phyloP scores from a whole-genome alignment of 2,329 filamentous ascomycete species.

The Botrytis byssoidea region DNA sequence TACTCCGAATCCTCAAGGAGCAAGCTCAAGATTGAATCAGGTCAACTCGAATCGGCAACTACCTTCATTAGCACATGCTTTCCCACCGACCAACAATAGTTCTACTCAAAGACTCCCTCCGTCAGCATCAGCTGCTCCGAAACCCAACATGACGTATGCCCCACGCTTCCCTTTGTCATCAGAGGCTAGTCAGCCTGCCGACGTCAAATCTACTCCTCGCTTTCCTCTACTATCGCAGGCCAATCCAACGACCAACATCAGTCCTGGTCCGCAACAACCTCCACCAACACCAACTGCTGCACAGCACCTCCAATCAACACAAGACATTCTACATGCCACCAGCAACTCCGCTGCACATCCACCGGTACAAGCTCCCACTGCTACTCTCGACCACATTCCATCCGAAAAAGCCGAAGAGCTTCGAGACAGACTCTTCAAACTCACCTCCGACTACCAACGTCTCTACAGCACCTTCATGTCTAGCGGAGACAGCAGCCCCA shows the following conservation, averaged over 20 bases:
- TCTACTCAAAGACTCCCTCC: neutral
- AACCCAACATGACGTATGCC: neutral
- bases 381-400: neutral
- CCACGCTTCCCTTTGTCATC: neutral
- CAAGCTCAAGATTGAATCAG: neutral
- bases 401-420: neutral
- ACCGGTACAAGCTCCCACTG: neutral
- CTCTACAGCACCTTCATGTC: neutral
- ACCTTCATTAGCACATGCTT: too few species aligned
- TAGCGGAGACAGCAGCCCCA: neutral
- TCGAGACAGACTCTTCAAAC: neutral
- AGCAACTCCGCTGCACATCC: neutral
- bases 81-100: neutral
- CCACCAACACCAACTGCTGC: neutral
- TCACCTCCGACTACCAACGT: neutral
- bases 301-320: fast-evolving
- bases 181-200: neutral
- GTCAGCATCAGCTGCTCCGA: neutral
- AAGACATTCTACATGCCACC: fast-evolving
- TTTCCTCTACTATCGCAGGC: neutral
- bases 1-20: neutral
- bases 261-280: neutral
- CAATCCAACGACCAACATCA: neutral
- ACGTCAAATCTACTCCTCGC: neutral
- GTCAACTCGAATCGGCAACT: neutral